Evolutionary conservation across 345 rosid genomes (phyloP).

Genomic region (Lagerstroemia speciosa): DNA sequence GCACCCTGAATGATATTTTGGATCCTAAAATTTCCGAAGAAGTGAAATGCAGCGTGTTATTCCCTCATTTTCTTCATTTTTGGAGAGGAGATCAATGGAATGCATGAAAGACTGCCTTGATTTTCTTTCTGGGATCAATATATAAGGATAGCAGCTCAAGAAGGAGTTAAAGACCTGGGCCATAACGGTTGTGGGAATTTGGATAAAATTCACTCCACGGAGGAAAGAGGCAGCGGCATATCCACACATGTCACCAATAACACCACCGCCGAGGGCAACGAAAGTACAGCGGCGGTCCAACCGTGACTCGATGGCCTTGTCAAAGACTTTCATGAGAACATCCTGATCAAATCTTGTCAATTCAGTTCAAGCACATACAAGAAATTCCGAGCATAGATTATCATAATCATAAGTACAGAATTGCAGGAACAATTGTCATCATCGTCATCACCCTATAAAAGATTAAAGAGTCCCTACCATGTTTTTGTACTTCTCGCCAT

Average conservation of each 20-base stretch:
- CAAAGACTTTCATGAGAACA: slow-evolving; percentile 80
- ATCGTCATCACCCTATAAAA: not conserved
- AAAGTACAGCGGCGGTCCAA: slow-evolving; percentile 77
- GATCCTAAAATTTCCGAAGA: not conserved
- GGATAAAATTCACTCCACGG: slow-evolving; percentile 97
- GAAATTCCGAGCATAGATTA: not conserved
- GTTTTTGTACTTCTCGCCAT: slow-evolving; percentile 85
- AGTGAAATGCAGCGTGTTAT: not conserved
- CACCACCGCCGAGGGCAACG: slow-evolving; percentile 98
- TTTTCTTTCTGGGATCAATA: not conserved
- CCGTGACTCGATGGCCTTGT: slow-evolving; percentile 86
- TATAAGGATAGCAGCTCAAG: not conserved
- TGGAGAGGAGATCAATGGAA: not conserved
- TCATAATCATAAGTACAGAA: not conserved
- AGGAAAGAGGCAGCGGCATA: slow-evolving; percentile 92
- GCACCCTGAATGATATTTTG: not conserved
- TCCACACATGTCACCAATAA: slow-evolving; percentile 97
- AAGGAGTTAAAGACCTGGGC: slow-evolving; percentile 49
- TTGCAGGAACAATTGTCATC: not conserved
- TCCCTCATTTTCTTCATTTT: not conserved
- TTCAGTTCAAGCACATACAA: not conserved
- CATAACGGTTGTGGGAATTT: slow-evolving; percentile 98
- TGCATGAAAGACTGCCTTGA: not conserved
- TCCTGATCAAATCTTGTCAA: slow-evolving; percentile 31
- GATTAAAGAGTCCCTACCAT: slow-evolving; percentile 40